Evolutionary conservation across 192 early-diverging fungal genomes (phyloP), one percentile per base, ranked within the genome.

Genomic region (Coemansia sp.): DNA sequence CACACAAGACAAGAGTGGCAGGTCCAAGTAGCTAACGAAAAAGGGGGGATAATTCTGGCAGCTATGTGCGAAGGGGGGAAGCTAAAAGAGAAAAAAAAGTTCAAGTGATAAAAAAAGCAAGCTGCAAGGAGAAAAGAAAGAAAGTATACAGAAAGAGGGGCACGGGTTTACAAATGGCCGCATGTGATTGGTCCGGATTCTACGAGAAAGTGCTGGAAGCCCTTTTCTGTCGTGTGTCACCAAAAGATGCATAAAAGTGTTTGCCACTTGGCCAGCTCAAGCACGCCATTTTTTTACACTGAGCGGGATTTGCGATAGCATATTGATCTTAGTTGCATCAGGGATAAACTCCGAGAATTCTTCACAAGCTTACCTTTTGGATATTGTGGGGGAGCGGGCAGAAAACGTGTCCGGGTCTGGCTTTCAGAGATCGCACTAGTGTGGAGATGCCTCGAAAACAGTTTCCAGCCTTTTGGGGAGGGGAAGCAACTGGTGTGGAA

Each of bases 61-160:
- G 40, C 16, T 42, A 18, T 18, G 40, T 16, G 40, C 14, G 16
- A 42, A 42, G 15, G 14, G 19, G 19, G 4, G 18, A 20, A 20
- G 19, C 11, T 21, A 23, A 18, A 46, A 46, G 23, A 19, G 8
- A 20, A 12, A n/a, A n/a, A n/a, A 23, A 18, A 23, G 9, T 43
- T 20, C 23, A 14, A 46, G 44, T 23, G 44, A 46, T 23, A 35
- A 46, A 46, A 23, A 46, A 18, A 46, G 19, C 19, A 19, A 23
- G 44, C 44, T 46, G 44, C 23, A 50, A 55, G 28, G 23, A 53
- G 49, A 47, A 21, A 43, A 58, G 30, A 57, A 57, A 45, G 49
- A 43, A 44, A 50, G 37, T 15, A 56, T 35, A 35, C 33, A 39
- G 50, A 52, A 52, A 23, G 36, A 23, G 36, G 48, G 30, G 16